A percentile compares a stretch with the other conserved stretches of the same genome.
Conservation (phyloP, 345 rosid species). For the Syzygium jambos region DNA sequence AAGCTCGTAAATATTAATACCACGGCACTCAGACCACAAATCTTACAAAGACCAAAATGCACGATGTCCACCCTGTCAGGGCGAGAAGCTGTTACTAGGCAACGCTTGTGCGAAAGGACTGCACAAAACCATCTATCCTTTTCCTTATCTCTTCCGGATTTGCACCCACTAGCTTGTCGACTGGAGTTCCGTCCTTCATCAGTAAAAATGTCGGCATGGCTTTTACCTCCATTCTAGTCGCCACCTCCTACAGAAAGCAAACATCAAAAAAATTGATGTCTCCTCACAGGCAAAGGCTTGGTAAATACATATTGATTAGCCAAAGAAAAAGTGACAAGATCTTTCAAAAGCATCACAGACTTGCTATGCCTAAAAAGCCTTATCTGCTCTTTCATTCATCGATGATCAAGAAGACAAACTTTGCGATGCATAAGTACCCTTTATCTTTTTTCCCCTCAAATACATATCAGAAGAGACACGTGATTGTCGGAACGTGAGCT, state of each 20-base stretch:
- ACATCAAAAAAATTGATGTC: neutral
- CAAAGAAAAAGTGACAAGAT: neutral
- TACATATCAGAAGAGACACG: neutral
- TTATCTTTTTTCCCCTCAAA: neutral
- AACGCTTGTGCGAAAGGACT: constrained; percentile 25
- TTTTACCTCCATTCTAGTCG: constrained; percentile 50
- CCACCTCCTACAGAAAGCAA: constrained; percentile 53
- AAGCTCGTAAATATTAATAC: neutral
- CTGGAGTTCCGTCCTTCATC: constrained; percentile 50
- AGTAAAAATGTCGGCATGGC: constrained; percentile 95
- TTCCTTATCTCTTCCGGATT: constrained; percentile 87
- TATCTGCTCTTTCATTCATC: neutral
- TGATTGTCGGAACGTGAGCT: neutral
- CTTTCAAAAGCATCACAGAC: neutral
- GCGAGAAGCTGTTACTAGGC: constrained; percentile 7
- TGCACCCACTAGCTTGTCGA: constrained; percentile 82
- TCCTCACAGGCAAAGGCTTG: neutral
- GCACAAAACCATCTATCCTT: constrained; percentile 58
- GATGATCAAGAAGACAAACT: neutral
- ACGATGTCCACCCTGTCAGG: neutral
- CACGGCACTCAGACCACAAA: neutral
- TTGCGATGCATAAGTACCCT: neutral
- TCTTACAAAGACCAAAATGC: neutral
- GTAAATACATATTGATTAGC: neutral
- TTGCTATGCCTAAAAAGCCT: neutral